Conservation (phyloP, 73 alveolate species). For the Tetrahymena elliotti region DNA sequence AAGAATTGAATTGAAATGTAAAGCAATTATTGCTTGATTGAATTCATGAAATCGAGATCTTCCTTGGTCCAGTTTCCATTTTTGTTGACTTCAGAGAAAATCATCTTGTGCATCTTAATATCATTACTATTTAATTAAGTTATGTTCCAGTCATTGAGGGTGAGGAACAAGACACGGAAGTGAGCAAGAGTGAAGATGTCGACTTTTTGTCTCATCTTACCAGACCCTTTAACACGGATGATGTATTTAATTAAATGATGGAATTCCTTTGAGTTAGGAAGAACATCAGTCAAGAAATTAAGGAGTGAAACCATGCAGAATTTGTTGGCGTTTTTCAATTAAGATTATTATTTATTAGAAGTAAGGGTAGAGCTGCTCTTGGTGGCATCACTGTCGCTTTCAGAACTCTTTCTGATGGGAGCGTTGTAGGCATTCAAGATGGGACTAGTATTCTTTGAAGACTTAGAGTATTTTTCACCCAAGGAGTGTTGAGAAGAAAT, state of each 20-base stretch:
- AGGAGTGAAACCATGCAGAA: not conserved
- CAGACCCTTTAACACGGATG: not conserved
- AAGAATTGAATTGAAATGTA: not conserved
- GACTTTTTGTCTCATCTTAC: not conserved
- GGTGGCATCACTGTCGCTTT: not conserved
- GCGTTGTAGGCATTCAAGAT: not conserved
- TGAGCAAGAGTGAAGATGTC: not conserved
- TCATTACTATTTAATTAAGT: not conserved
- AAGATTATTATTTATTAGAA: not conserved
- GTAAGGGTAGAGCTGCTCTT: not conserved
- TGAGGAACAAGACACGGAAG: not conserved
- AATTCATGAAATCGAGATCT: not conserved
- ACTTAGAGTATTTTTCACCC: not conserved
- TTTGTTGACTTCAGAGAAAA: not conserved
- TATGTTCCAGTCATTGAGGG: not conserved
- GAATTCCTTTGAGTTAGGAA: not conserved
- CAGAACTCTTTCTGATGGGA: not conserved
- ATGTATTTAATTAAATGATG: not conserved
- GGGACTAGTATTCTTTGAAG: not conserved
- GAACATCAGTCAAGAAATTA: not conserved
- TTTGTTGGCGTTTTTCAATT: not conserved
- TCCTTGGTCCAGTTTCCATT: not conserved
- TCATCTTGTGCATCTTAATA: not conserved
- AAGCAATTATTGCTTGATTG: not conserved
- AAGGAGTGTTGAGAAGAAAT: not conserved